Evolutionary conservation across 805 yeast species (phyloP).

Genomic region (Lipomyces orientalis): DNA sequence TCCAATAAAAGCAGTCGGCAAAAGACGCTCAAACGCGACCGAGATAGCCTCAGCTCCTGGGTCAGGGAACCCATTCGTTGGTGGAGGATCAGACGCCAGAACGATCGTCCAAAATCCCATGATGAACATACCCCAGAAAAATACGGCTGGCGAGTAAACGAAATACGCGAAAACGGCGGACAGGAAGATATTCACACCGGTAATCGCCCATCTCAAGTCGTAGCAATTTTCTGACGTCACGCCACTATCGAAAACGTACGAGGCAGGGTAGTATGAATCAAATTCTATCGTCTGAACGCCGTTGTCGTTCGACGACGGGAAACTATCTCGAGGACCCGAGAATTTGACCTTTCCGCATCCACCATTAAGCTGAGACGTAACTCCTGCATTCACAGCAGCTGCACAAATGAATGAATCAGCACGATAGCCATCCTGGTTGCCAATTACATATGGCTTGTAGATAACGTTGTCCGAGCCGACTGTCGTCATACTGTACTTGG

Average conservation of each 20-base stretch:
- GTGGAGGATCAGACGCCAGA: slow-evolving; percentile 80
- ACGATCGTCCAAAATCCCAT: slow-evolving; percentile 86
- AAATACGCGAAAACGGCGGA: slow-evolving; percentile 54
- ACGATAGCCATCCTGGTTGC: slow-evolving; percentile 76
- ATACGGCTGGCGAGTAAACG: slow-evolving; percentile 59
- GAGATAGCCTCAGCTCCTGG: slow-evolving; percentile 68
- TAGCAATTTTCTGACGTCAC: slow-evolving; percentile 58
- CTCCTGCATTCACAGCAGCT: slow-evolving; percentile 86
- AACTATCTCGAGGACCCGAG: slow-evolving; percentile 58
- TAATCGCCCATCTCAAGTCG: slow-evolving; percentile 69
- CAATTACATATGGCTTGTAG: slow-evolving; percentile 74
- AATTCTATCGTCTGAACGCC: slow-evolving; percentile 63
- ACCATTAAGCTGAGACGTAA: slow-evolving; percentile 72
- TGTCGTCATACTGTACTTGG: slow-evolving; percentile 75
- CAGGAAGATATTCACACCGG: slow-evolving; percentile 62
- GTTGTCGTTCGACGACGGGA: slow-evolving; percentile 56
- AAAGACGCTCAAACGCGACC: slow-evolving; percentile 69
- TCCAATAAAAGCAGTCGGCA: slow-evolving; percentile 75
- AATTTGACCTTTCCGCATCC: slow-evolving; percentile 74
- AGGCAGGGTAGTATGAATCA: slow-evolving; percentile 74
- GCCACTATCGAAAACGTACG: slow-evolving; percentile 62
- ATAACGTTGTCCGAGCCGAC: slow-evolving; percentile 73
- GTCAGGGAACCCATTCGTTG: slow-evolving; percentile 59
- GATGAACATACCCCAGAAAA: slow-evolving; percentile 65
- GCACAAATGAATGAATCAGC: slow-evolving; percentile 91